Evolutionary conservation across 2,329 filamentous ascomycete species (phyloP).

Genomic region (Phaeosphaeriaceae sp.): DNA sequence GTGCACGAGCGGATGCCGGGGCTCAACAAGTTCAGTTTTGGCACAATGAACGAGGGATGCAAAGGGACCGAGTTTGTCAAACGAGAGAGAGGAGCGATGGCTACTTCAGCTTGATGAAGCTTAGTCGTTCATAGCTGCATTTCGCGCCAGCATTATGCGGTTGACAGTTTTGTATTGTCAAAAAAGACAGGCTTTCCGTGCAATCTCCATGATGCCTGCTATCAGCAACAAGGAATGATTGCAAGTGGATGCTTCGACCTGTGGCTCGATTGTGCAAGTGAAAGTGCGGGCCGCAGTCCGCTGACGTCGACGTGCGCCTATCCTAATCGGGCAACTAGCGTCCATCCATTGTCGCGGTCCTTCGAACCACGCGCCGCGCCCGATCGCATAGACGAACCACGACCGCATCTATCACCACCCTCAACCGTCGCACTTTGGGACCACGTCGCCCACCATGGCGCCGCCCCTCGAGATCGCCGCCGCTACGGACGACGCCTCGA

Average conservation of each 20-base stretch:
- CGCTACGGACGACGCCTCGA: slow-evolving; percentile 37
- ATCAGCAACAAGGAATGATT: background rate
- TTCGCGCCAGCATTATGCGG: background rate
- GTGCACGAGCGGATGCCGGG: background rate
- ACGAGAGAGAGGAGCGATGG: background rate
- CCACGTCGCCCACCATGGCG: slow-evolving; percentile 39
- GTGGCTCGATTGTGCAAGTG: background rate
- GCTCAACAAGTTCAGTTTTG: background rate
- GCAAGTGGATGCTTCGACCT: background rate
- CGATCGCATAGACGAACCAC: background rate
- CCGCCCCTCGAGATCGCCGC: slow-evolving; percentile 41
- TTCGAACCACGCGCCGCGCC: slow-evolving; percentile 2
- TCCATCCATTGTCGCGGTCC: slow-evolving; percentile 8
- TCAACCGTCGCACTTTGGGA: slow-evolving; percentile 17
- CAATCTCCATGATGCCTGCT: background rate
- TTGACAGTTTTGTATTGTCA: background rate
- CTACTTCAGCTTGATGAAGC: background rate
- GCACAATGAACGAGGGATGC: background rate
- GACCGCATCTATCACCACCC: slow-evolving; percentile 1
- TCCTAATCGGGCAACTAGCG: background rate
- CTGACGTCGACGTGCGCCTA: background rate
- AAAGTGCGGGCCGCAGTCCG: slow-evolving; percentile 1
- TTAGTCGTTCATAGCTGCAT: background rate
- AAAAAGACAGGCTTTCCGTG: too few species aligned
- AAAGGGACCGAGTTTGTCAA: background rate